Conservation (phyloP, 805 yeast species). For the Saccharomycopsis schoenii region DNA sequence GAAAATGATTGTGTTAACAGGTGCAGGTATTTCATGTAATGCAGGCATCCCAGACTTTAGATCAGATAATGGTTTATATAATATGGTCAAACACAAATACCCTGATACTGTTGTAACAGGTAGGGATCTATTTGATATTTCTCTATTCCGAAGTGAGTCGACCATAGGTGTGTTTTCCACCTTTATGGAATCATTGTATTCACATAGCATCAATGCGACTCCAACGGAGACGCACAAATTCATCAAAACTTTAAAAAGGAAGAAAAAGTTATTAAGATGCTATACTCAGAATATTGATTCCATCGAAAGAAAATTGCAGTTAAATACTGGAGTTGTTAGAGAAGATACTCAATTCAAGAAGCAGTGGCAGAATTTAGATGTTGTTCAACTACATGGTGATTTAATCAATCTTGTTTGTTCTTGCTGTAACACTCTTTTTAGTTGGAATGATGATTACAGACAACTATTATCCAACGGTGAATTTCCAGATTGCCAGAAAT, state of each 20-base stretch:
- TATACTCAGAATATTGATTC: constrained; percentile 96
- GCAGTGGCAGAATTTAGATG: constrained; percentile 58
- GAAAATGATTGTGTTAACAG: constrained; percentile 65
- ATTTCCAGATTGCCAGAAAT: constrained; percentile 68
- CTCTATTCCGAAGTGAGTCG: constrained; percentile 59
- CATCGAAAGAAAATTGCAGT: constrained; percentile 56
- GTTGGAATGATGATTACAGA: constrained; percentile 52
- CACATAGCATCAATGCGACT: constrained; percentile 50
- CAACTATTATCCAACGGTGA: constrained; percentile 45
- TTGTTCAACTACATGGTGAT: constrained; percentile 88
- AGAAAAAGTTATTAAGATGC: constrained; percentile 65
- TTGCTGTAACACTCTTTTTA: constrained; percentile 45
- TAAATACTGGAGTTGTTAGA: constrained; percentile 44
- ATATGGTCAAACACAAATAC: constrained; percentile 52
- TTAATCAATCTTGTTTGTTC: constrained; percentile 70
- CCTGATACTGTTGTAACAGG: constrained; percentile 63
- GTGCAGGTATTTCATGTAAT: constrained; percentile 94
- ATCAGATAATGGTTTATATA: constrained; percentile 74
- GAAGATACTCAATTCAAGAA: constrained; percentile 24
- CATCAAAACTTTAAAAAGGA: constrained; percentile 48
- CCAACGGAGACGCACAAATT: constrained; percentile 84
- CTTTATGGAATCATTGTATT: constrained; percentile 76
- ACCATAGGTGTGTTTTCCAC: constrained; percentile 71
- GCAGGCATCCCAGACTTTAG: constrained; percentile 97
- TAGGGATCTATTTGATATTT: constrained; percentile 82